A percentile compares a stretch with the other conserved stretches of the same genome.
Conservation (phyloP, 495 filamentous ascomycete genomes). For the Niebla homalea region DNA sequence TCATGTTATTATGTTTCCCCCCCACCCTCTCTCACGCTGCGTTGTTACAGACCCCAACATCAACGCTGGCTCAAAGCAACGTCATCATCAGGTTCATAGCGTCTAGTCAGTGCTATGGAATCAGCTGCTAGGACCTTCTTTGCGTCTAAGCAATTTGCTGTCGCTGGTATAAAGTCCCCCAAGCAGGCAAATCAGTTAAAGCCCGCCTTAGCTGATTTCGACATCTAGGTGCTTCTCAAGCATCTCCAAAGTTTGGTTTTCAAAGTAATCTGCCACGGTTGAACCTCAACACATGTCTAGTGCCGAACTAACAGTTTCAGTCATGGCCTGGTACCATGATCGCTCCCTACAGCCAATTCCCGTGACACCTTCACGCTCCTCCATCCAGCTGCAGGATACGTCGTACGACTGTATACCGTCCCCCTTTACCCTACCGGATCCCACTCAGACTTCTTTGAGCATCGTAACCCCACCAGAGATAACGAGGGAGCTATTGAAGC, state of each 20-base stretch:
- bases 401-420: slow-evolving; percentile 52
- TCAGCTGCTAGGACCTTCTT: slow-evolving; percentile 67
- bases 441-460: slow-evolving; percentile 57
- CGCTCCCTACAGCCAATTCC: slow-evolving; percentile 67
- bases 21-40: too few species aligned
- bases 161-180: slow-evolving; percentile 36
- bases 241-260: slow-evolving; percentile 79
- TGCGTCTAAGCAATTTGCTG: slow-evolving; percentile 66
- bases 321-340: slow-evolving; percentile 76
- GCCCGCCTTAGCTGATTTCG: background rate
- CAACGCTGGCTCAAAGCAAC: too few species aligned
- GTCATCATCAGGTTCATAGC: too few species aligned
- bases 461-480: slow-evolving; percentile 77
- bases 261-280: slow-evolving; percentile 43
- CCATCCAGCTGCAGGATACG: slow-evolving; percentile 41
- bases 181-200: too few species aligned
- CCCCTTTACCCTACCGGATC: slow-evolving; percentile 46
- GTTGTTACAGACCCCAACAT: too few species aligned
- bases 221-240: slow-evolving; percentile 57
- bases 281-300: background rate
- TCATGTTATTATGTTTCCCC: too few species aligned
- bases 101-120: slow-evolving; percentile 20
- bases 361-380: slow-evolving; percentile 58
- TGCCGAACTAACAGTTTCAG: slow-evolving; percentile 29
- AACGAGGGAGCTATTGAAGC: slow-evolving; percentile 56